phyloP scores from a whole-genome alignment of 345 rosid genomes.

The Balakata baccata region DNA sequence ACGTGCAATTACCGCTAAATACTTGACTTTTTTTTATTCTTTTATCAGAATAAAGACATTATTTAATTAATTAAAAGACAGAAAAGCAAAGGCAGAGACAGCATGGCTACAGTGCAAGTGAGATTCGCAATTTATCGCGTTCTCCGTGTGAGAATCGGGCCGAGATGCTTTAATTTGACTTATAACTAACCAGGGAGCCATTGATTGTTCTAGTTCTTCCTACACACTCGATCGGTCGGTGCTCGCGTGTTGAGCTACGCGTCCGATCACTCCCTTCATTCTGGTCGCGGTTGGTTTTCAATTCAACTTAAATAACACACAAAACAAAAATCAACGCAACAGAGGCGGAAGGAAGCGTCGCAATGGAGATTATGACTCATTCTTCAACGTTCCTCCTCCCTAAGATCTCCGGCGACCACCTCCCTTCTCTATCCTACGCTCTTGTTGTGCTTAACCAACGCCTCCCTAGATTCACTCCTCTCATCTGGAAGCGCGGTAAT shows the following conservation, averaged over 20 bases:
- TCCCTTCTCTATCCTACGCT: slow-evolving; percentile 42
- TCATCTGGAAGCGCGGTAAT: slow-evolving; percentile 82
- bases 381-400: slow-evolving; percentile 77
- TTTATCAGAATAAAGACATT: too few relatives aligned
- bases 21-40: too few relatives aligned
- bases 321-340: neutral
- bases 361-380: slow-evolving; percentile 68
- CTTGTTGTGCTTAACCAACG: slow-evolving; percentile 71
- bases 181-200: too few relatives aligned
- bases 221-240: neutral
- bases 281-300: too few relatives aligned
- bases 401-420: slow-evolving; percentile 24
- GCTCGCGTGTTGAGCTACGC: neutral
- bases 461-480: slow-evolving; percentile 72
- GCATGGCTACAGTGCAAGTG: too few relatives aligned
- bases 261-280: neutral
- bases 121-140: too few relatives aligned
- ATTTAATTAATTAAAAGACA: too few relatives aligned
- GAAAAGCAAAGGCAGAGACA: too few relatives aligned
- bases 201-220: too few relatives aligned
- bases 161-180: too few relatives aligned
- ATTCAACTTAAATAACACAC: neutral
- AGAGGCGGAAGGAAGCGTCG: neutral
- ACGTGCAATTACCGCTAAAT: too few relatives aligned
- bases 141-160: too few relatives aligned